Percentiles rank a stretch among this genome's conserved stretches.
phyloP scores from a whole-genome alignment of 768 basidiomycete genomes.

The Collybia sordida region DNA sequence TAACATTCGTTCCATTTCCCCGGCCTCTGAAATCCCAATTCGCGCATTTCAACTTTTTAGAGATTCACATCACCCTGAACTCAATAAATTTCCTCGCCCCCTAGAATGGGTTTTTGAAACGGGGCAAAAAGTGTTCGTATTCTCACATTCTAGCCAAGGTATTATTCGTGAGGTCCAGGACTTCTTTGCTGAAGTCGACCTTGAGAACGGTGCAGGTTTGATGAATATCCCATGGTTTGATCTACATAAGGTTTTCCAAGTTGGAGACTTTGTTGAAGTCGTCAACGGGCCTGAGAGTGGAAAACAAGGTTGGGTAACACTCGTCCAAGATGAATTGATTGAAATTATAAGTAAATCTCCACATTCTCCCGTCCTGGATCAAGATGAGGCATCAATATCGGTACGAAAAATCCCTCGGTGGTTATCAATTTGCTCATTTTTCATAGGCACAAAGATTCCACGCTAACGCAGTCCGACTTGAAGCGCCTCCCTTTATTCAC shows the following conservation, averaged over 20 bases:
- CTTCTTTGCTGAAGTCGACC: not conserved
- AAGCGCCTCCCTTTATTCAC: not conserved
- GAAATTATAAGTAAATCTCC: too few relatives aligned
- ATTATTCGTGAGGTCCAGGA: not conserved
- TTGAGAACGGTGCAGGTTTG: too few relatives aligned
- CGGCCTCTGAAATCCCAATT: not conserved
- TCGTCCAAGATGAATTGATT: too few relatives aligned
- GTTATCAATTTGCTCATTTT: too few relatives aligned
- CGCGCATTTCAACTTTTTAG: not conserved
- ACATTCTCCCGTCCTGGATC: too few relatives aligned
- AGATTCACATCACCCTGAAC: not conserved
- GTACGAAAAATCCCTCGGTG: too few relatives aligned
- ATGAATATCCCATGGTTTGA: too few relatives aligned
- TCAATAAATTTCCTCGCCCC: not conserved
- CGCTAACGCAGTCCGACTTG: not conserved
- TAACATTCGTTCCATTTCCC: not conserved
- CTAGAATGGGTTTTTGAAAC: not conserved
- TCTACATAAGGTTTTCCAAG: too few relatives aligned
- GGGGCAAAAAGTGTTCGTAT: not conserved
- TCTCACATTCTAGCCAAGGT: not conserved
- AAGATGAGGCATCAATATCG: too few relatives aligned
- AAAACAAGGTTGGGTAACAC: too few relatives aligned
- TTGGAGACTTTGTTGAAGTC: too few relatives aligned
- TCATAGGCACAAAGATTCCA: not conserved
- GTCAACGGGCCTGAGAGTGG: too few relatives aligned